Evolutionary conservation across 2,329 filamentous ascomycete genomes (phyloP), one percentile per base, ranked within the genome.

Genomic region (Tolypocladium pustulatum): DNA sequence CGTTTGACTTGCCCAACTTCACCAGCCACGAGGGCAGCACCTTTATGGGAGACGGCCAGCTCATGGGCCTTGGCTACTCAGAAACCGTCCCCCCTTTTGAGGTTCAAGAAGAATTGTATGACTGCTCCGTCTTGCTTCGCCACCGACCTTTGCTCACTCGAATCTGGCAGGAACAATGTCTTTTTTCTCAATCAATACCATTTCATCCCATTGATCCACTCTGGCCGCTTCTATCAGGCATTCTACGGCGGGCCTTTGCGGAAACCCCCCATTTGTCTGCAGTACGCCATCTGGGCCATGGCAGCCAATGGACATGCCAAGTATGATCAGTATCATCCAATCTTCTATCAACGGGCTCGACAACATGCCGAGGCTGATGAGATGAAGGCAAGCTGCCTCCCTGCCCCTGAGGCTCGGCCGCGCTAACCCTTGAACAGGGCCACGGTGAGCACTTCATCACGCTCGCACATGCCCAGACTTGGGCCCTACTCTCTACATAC

Each of bases 281-380:
- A 92, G 66, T 97, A 97, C 71, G 87, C 86, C 30, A 90, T 97
- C 69, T 96, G 91, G 91, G 83, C 86, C n/a, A 76, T 90, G 65
- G 90, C 90, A 10, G 85, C 91, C 6, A 82, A 84, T 17, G 78
- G 86, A 1, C 83, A 86, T 37, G 81, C 89, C 46, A 90, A 90
- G 67, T 95, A 95, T 67, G 77, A 81, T 9, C 75, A 76, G 10
- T 82, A 91, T 43, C 85, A 91, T 61, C 86, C 89, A 9, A 81
- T 92, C 54, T 92, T 97, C 66, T 96, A 97, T 69, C 81, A 84
- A 56, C 82, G 91, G 49, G 84, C 91, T 4, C 82, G 92, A 36
- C 91, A 92, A 63, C 96, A 97, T 68, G 80, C 87, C 0, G 87
- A 97, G 64, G 77, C 82, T 40, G 91, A 95, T 63, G 91, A 97